Conservation (phyloP, 2,329 filamentous ascomycete genomes). For the Chaetothyriales sp. region DNA sequence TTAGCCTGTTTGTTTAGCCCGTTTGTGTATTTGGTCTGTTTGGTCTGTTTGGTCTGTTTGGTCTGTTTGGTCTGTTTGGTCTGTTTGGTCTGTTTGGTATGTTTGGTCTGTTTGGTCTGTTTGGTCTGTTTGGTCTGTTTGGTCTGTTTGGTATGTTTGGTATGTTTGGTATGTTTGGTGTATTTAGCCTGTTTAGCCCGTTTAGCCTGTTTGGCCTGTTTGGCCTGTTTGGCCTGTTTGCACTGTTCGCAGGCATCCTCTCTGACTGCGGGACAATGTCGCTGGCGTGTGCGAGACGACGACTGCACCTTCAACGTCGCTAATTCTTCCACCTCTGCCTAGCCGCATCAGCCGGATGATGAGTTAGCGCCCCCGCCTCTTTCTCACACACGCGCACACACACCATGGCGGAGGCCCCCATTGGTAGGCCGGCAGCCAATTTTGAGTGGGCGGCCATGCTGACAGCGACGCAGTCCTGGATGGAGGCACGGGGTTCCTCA, state of each 20-base stretch:
- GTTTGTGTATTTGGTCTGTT: not conserved
- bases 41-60: not conserved
- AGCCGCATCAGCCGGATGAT: not conserved
- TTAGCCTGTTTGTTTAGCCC: not conserved
- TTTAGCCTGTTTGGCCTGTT: not conserved
- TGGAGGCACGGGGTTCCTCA: slow-evolving; percentile 98
- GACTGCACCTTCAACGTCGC: not conserved
- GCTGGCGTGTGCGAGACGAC: no score
- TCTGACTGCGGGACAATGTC: not conserved
- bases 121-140: not conserved
- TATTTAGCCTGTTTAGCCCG: not conserved
- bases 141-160: not conserved
- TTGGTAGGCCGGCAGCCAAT: slow-evolving; percentile 26
- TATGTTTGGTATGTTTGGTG: not conserved
- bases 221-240: not conserved
- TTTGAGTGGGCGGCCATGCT: slow-evolving; percentile 16
- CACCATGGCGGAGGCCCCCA: slow-evolving; percentile 37
- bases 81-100: not conserved
- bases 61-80: not conserved
- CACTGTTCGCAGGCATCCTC: not conserved
- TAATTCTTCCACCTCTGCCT: no score
- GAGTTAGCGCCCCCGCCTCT: not conserved
- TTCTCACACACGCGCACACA: not conserved
- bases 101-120: not conserved
- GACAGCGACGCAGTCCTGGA: slow-evolving; percentile 64